Evolutionary conservation across 2,329 filamentous ascomycete species (phyloP), one percentile per base, ranked within the genome.

Genomic region (Aspergillus intermedius): DNA sequence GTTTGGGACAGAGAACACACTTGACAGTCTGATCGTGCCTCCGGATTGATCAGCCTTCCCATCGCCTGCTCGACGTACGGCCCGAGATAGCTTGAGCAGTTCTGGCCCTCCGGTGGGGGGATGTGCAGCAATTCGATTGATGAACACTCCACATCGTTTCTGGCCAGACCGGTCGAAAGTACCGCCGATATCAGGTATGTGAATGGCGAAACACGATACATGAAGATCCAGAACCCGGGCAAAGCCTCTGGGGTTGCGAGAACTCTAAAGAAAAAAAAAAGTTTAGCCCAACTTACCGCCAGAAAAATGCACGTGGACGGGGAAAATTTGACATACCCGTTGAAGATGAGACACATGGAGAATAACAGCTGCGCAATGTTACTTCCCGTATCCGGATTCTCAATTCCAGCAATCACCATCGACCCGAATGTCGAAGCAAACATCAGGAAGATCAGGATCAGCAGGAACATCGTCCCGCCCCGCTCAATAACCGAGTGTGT

Each of bases 191-290:
- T 70, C 3, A 74, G 67, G 46, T 87, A 88, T 0, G 82, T 86
- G 50, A 87, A 83, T 0, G 83, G 83, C 0, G 77, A 82, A 9
- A 81, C 73, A 22, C 80, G 77, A 65, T 88, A 86, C 85, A 88
- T 88, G 70, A 87, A 88, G 52, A 81, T 81, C 86, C 86, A 90
- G 71, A 89, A 89, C 0, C 80, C 76, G 0, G 86, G 85, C 1
- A 89, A 73, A 0, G 75, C 73, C 3, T 60, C 51, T 0, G 82
- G 78, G 0, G 76, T 66, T 51, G 84, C 80, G 47, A 88, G 69
- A 3, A 88, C 84, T 61, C 83, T 67, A 21, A 42, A 39, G 13
- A 37, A 5, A 43, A 30, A 30, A 30, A 12, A 42, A 32, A 10
- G 32, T 4, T 13, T 32, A 28, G 37, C 52, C 39, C 30, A 17